phyloP scores from a whole-genome alignment of 495 filamentous ascomycete species.

The Xylaria bambusicola region DNA sequence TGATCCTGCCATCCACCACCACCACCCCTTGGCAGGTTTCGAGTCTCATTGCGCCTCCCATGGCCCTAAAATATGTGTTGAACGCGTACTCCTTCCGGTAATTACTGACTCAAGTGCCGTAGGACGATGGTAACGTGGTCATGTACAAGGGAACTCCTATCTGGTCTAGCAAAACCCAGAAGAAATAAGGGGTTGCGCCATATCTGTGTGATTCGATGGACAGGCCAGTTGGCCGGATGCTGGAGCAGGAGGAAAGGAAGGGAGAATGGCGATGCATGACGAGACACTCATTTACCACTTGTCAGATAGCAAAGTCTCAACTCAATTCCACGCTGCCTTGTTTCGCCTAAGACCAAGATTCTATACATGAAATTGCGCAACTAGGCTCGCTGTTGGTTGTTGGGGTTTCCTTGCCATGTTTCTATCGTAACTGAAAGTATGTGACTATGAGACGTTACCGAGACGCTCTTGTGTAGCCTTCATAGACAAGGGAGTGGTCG shows the following conservation, averaged over 20 bases:
- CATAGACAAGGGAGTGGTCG: background rate
- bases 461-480: no score
- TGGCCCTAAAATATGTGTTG: no score
- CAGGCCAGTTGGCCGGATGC: background rate
- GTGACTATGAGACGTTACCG: no score
- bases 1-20: no score
- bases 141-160: slow-evolving; percentile 31
- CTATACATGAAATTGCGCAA: no score
- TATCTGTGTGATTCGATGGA: background rate
- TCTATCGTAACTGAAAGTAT: no score
- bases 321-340: background rate
- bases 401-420: no score
- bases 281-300: background rate
- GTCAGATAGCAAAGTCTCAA: background rate
- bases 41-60: no score
- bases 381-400: no score
- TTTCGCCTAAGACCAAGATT: background rate
- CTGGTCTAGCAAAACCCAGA: slow-evolving; percentile 23
- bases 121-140: slow-evolving; percentile 31
- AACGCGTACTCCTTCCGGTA: no score
- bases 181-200: slow-evolving; percentile 2
- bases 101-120: no score
- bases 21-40: no score
- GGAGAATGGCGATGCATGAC: background rate
- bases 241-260: background rate